phyloP scores from a whole-genome alignment of 2,329 filamentous ascomycete species.

The Sporothrix inflata region DNA sequence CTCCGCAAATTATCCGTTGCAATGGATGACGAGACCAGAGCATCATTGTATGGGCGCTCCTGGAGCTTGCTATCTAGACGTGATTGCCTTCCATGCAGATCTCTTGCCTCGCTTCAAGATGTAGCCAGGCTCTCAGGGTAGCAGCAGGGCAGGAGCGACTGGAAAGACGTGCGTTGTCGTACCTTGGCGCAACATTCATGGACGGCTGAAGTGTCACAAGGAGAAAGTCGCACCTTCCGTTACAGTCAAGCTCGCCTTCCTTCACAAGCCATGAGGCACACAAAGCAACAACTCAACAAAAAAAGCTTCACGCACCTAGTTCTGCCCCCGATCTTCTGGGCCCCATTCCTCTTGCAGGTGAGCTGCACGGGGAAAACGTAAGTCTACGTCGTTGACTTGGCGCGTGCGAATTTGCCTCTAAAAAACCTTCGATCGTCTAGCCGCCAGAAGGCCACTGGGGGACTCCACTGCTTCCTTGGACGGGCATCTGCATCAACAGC shows the following conservation, averaged over 20 bases:
- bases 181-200: not conserved
- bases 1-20: not conserved
- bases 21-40: not conserved
- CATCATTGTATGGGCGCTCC: not conserved
- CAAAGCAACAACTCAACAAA: slow-evolving; percentile 16
- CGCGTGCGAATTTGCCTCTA: slow-evolving; percentile 20
- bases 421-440: too few species aligned
- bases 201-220: slow-evolving; percentile 1
- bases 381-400: not conserved
- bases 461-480: slow-evolving; percentile 1
- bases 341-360: not conserved
- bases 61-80: not conserved
- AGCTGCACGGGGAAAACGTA: not conserved
- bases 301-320: slow-evolving; percentile 19
- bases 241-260: not conserved
- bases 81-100: not conserved
- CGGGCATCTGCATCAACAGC: not conserved
- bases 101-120: not conserved
- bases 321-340: not conserved
- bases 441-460: slow-evolving; percentile 2
- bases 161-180: not conserved
- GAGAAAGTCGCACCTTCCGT: slow-evolving; percentile 20
- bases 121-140: not conserved
- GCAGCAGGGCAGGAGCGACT: not conserved
- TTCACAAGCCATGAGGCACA: not conserved